A percentile compares a stretch with the other conserved stretches of the same genome.
These are phyloP conservation scores for Phyllosticta citribraziliensis DNA, from an alignment of 2,329 filamentous ascomycete species.

Conservation along the genomic window DNA sequence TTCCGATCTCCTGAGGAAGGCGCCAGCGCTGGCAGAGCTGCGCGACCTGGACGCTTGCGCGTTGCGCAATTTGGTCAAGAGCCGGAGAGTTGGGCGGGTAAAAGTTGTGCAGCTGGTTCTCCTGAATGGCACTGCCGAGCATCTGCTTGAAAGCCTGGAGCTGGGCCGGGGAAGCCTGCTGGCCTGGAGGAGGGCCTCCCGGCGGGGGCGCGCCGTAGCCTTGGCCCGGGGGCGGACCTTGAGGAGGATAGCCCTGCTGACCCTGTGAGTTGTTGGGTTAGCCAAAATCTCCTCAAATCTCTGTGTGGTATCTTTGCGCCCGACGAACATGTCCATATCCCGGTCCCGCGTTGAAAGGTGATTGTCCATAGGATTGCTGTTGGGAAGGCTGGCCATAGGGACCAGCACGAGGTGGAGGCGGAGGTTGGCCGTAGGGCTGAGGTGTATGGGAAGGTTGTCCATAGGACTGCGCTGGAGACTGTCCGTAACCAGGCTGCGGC, in stretches of 20 bases:
- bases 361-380: slow-evolving; percentile 15
- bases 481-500: slow-evolving; percentile 2
- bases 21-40: slow-evolving; percentile 48
- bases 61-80: slow-evolving; percentile 42
- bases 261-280: background rate
- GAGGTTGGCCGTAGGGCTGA: slow-evolving; percentile 18
- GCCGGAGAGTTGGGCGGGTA: slow-evolving; percentile 46
- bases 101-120: slow-evolving; percentile 50
- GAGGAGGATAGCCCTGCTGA: slow-evolving; percentile 19
- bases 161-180: slow-evolving; percentile 39
- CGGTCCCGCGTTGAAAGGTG: slow-evolving; percentile 14
- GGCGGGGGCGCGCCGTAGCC: slow-evolving; percentile 23
- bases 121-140: slow-evolving; percentile 46
- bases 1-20: slow-evolving; percentile 50
- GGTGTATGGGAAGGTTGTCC: slow-evolving; percentile 14
- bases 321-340: slow-evolving; percentile 17
- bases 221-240: slow-evolving; percentile 22
- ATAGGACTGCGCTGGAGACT: slow-evolving; percentile 13
- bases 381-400: slow-evolving; percentile 14
- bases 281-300: background rate
- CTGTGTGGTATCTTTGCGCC: background rate
- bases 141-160: slow-evolving; percentile 47
- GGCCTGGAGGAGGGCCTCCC: slow-evolving; percentile 23
- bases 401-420: slow-evolving; percentile 3
- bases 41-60: slow-evolving; percentile 42